phyloP scores from a whole-genome alignment of 768 basidiomycete genomes.

The Russula sp. region DNA sequence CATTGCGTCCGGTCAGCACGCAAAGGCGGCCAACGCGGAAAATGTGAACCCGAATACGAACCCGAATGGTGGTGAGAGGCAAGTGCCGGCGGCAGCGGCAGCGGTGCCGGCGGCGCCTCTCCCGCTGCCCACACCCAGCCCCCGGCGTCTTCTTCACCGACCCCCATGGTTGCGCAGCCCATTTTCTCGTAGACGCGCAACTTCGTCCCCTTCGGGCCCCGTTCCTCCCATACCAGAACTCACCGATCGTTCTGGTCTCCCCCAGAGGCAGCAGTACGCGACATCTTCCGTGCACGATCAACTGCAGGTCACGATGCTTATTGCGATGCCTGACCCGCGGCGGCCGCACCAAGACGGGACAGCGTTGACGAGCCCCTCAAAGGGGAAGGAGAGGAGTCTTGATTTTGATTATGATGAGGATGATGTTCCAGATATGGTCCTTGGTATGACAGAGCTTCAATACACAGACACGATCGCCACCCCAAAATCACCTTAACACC shows the following conservation, averaged over 20 bases:
- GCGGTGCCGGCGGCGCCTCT: background rate
- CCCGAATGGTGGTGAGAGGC: background rate
- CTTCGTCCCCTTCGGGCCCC: background rate
- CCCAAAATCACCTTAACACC: background rate
- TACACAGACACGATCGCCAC: conserved; percentile 5
- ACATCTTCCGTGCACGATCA: background rate
- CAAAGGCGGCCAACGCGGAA: background rate
- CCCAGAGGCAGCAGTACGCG: background rate
- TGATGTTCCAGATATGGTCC: conserved; percentile 43
- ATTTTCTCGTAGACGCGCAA: background rate
- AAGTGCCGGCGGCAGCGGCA: too few species aligned
- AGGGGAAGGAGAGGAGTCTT: conserved; percentile 25
- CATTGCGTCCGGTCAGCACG: background rate
- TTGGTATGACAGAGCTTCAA: conserved; percentile 40
- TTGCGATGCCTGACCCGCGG: conserved; percentile 46
- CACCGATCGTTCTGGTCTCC: background rate
- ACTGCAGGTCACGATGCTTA: conserved; percentile 47
- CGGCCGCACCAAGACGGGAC: conserved; percentile 14
- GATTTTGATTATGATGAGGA: conserved; percentile 23
- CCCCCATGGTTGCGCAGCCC: conserved; percentile 6
- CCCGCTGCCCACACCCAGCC: background rate
- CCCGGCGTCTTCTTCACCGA: background rate
- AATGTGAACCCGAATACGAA: background rate
- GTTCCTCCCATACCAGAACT: background rate
- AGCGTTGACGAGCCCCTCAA: conserved; percentile 1